Percentiles rank a stretch among this genome's conserved stretches.
Conservation (phyloP, 768 basidiomycete genomes). For the Psilocybe azurescens region DNA sequence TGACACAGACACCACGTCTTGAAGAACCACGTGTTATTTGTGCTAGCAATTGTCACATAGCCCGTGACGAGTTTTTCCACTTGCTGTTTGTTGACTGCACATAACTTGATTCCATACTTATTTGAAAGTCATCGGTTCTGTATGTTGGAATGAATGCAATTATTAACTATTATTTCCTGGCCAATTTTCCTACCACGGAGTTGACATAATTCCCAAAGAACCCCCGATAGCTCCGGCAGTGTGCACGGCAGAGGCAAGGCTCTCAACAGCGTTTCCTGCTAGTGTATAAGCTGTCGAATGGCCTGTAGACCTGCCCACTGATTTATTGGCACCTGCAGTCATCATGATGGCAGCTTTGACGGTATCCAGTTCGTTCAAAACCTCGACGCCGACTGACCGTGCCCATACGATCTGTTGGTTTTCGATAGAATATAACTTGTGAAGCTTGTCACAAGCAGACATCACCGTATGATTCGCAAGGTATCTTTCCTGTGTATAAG, state of each 20-base stretch:
- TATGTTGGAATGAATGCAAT: no score
- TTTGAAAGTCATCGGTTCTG: no score
- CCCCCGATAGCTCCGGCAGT: conserved; percentile 33
- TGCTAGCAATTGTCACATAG: no score
- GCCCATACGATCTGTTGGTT: conserved; percentile 81
- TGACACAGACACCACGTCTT: no score
- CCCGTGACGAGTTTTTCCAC: no score
- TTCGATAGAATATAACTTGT: conserved; percentile 81
- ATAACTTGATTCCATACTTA: no score
- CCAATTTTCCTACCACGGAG: conserved; percentile 33
- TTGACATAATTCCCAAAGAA: conserved; percentile 33
- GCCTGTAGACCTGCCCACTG: conserved; percentile 10
- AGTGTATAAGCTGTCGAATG: conserved; percentile 35
- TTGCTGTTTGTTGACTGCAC: no score
- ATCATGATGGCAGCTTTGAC: conserved; percentile 88
- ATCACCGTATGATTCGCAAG: conserved; percentile 86
- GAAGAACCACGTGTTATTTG: no score
- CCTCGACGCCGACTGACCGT: conserved; percentile 86
- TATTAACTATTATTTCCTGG: background rate
- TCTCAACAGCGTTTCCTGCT: conserved; percentile 53
- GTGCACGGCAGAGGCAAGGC: conserved; percentile 38
- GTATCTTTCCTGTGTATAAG: conserved; percentile 85
- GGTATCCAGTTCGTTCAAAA: conserved; percentile 86
- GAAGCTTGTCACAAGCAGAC: conserved; percentile 86
- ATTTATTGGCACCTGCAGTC: conserved; percentile 59